Conservation (phyloP, 768 basidiomycete genomes). For the Lentinus brumalis region DNA sequence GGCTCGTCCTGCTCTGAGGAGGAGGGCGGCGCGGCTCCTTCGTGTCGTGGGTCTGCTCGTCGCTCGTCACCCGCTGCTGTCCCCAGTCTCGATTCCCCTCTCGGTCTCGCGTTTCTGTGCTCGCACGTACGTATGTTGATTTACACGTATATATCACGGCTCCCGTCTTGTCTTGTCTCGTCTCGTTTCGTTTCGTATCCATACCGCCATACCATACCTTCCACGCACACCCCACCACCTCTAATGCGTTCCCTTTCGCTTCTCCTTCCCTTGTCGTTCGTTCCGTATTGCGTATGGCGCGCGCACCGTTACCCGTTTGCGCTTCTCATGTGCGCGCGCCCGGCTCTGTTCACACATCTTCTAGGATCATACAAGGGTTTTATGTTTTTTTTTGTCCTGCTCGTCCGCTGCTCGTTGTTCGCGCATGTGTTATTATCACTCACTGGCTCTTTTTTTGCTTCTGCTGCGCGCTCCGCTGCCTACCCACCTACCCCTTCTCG, state of each 20-base stretch:
- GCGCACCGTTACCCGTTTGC: not conserved
- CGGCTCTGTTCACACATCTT: not conserved
- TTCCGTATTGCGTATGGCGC: not conserved
- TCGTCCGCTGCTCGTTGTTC: no score
- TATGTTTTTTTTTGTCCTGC: not conserved
- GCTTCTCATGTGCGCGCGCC: no score
- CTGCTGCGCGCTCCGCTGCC: no score
- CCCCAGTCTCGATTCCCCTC: no score
- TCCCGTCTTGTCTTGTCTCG: not conserved
- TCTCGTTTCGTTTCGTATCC: no score
- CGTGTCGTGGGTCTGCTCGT: no score
- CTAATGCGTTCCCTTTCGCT: not conserved
- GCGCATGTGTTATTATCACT: not conserved
- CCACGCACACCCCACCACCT: slow-evolving; percentile 14
- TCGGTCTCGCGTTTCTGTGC: not conserved
- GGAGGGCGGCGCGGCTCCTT: not conserved
- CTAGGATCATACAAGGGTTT: not conserved
- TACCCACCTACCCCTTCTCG: no score
- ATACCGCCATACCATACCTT: not conserved
- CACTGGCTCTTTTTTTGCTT: not conserved
- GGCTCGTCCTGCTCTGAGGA: not conserved
- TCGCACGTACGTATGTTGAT: slow-evolving; percentile 9
- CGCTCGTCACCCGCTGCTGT: no score
- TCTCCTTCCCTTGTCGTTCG: no score
- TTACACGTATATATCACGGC: slow-evolving; percentile 17